Evolutionary conservation across 2,329 filamentous ascomycete genomes (phyloP).

Genomic region (Leptoxyphium fumago): DNA sequence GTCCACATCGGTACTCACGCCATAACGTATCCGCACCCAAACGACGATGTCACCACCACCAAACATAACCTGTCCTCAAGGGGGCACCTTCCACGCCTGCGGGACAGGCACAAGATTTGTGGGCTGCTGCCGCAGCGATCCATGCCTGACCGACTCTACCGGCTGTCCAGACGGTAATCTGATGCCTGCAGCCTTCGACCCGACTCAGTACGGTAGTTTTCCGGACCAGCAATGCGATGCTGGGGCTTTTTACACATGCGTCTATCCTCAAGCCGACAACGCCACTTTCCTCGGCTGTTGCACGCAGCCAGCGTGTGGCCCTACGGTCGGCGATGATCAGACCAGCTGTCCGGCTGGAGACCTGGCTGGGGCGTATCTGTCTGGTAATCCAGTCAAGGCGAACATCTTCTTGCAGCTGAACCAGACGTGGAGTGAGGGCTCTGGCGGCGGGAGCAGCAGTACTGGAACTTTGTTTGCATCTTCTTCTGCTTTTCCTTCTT

Average conservation of each 20-base stretch:
- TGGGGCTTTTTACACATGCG: constrained; percentile 1
- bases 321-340: neutral
- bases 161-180: constrained; percentile 1
- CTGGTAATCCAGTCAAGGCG: neutral
- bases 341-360: neutral
- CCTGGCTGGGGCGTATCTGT: neutral
- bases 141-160: neutral
- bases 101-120: neutral
- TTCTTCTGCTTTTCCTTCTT: too few relatives aligned
- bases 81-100: constrained; percentile 1
- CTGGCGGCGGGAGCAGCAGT: neutral
- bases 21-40: too few relatives aligned
- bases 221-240: neutral
- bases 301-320: neutral
- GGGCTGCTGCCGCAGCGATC: neutral
- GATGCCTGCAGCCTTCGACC: constrained; percentile 1
- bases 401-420: neutral
- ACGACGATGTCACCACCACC: neutral
- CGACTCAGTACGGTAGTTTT: neutral
- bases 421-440: neutral
- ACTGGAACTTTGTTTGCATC: too few relatives aligned
- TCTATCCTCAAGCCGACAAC: neutral
- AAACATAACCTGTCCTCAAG: neutral
- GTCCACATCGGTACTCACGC: too few relatives aligned
- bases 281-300: neutral